Base-by-base conservation (phyloP, 2,329 filamentous ascomycete species). In the Monosporascus sp. region DNA sequence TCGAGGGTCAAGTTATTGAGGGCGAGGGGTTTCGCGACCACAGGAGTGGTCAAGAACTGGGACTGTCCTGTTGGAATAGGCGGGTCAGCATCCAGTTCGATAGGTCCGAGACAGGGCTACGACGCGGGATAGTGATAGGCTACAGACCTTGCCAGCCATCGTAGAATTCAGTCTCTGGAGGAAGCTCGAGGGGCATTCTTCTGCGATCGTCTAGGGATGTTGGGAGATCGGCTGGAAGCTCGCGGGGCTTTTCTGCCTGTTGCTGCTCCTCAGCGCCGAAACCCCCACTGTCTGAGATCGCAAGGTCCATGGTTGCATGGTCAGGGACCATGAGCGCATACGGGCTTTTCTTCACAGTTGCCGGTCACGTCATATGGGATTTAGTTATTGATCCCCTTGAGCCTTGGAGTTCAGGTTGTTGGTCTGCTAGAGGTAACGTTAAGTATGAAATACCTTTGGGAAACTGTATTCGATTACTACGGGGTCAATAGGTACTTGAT, bases 151-250 rank as follows among this genome's bases (percentile, higher is more conserved):
- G 91, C 94, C 94, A 99, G 62, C 91, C 94, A 80, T 99, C 94
- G 71, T 97, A 99, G 76, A 97, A 91, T 77, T 97, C 94, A 41
- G 92, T 96, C 77, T 97, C 94, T 40, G 80, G 79, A 52, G 88
- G 80, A 58, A 86, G 81, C 57, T 86, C 84, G 47, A 76, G 78
- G 4, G 85, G 81, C 37, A 88, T 81, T 64, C 79, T 79, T 62
- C 86, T 83, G 56, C 94, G 85, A 75, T 99, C 94, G 70, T 99
- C 88, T 52, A 99, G 82, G 14, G 92, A 96, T 61, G 83, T 94
- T 11, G 94, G 94, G 37, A 99, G 82, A 72, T 99, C 94, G 61
- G 82, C 75, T 41, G 94, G 94, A 49, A 97, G 82, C 56, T 69
- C 61, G 55, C 74, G 74, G 55, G 79, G 74, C 69, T 74, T 76